Percentiles rank a stretch among this genome's conserved stretches.
phyloP scores from a whole-genome alignment of 129 eudicot species.

The Silybum marianum region DNA sequence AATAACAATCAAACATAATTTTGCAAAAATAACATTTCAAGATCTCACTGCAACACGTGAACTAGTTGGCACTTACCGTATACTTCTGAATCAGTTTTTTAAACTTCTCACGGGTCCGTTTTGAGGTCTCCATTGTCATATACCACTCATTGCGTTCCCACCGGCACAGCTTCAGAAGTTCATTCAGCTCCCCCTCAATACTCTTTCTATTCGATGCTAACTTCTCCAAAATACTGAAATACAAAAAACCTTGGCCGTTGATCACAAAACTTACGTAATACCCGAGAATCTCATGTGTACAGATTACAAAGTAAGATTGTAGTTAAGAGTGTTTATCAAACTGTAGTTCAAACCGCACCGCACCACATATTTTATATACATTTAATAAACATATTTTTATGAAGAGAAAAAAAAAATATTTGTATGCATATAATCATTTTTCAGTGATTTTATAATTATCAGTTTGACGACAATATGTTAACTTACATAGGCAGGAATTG shows the following conservation, averaged over 20 bases:
- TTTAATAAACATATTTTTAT: too few relatives aligned
- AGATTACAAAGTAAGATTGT: not conserved
- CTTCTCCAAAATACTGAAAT: constrained; percentile 56
- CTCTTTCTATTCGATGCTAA: constrained; percentile 52
- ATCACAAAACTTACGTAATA: not conserved
- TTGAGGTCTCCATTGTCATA: constrained; percentile 62
- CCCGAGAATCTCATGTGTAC: not conserved
- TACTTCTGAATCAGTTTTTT: constrained; percentile 72
- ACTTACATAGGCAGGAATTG: constrained; percentile 80
- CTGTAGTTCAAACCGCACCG: too few relatives aligned
- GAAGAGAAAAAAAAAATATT: too few relatives aligned
- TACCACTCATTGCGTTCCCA: constrained; percentile 71
- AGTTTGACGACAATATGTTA: not conserved
- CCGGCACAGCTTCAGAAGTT: constrained; percentile 56
- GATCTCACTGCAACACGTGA: not conserved
- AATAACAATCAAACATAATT: not conserved
- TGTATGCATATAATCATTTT: too few relatives aligned
- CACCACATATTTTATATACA: too few relatives aligned
- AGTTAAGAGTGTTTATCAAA: not conserved
- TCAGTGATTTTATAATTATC: too few relatives aligned
- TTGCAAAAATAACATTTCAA: not conserved
- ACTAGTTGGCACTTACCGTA: constrained; percentile 56
- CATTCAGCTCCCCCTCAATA: constrained; percentile 66
- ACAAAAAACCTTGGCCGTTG: constrained; percentile 1
- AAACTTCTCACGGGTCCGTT: constrained; percentile 65